A percentile compares a stretch with the other conserved stretches of the same genome.
Evolutionary conservation across 1,139 yeast genomes (phyloP).

Genomic region (Suhomyces terraborum): DNA sequence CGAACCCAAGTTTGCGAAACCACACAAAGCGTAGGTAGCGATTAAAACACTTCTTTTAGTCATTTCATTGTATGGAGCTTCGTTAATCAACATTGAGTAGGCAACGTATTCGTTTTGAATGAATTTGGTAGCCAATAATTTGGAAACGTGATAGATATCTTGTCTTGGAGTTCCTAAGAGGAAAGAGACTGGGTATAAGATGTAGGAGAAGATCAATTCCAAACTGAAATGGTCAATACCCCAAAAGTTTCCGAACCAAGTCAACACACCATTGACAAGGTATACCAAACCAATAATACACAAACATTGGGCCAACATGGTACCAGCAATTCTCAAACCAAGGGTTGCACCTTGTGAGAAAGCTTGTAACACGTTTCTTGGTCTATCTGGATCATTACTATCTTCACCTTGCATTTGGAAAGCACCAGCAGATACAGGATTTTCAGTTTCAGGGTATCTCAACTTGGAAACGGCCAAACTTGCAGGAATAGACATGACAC

Average conservation of each 20-base stretch:
- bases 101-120: conserved; percentile 70
- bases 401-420: conserved; percentile 23
- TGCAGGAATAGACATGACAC: conserved; percentile 74
- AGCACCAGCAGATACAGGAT: conserved; percentile 53
- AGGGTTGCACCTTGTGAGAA: conserved; percentile 64
- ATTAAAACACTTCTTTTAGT: conserved; percentile 57
- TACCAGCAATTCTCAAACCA: conserved; percentile 61
- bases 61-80: conserved; percentile 50
- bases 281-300: conserved; percentile 67
- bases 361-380: conserved; percentile 63
- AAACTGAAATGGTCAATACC: conserved; percentile 53
- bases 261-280: conserved; percentile 56
- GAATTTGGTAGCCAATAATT: conserved; percentile 58
- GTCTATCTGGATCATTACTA: conserved; percentile 43
- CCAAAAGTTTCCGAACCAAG: conserved; percentile 70
- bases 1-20: conserved; percentile 66
- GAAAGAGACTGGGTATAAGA: conserved; percentile 64
- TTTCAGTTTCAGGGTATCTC: conserved; percentile 63
- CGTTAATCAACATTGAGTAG: conserved; percentile 44
- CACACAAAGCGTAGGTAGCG: conserved; percentile 67
- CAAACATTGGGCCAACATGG: conserved; percentile 61
- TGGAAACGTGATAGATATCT: conserved; percentile 54
- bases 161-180: conserved; percentile 61
- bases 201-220: conserved; percentile 59
- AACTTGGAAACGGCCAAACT: conserved; percentile 64